A percentile compares a stretch with the other conserved stretches of the same genome.
phyloP scores from a whole-genome alignment of 208 protist species.

The Trypanosomatidae sp. region DNA sequence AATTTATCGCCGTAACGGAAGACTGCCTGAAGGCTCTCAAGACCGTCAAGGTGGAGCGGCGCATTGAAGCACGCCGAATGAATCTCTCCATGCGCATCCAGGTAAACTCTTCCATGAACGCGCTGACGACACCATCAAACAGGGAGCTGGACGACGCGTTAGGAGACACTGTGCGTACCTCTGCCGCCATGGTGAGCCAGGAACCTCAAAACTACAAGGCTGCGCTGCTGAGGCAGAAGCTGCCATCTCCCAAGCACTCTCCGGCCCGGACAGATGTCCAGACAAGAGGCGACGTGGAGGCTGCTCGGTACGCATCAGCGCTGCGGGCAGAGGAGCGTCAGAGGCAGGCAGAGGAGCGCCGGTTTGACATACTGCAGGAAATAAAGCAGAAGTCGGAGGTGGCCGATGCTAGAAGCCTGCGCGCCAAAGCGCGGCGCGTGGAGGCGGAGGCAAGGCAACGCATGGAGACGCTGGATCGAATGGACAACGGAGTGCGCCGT shows the following conservation, averaged over 20 bases:
- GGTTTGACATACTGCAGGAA: conserved; percentile 65
- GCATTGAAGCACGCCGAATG: conserved; percentile 44
- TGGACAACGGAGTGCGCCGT: conserved; percentile 63
- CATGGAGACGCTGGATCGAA: conserved; percentile 57
- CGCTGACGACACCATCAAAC: conserved; percentile 32
- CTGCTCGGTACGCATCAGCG: conserved; percentile 61
- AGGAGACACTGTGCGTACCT: conserved; percentile 7
- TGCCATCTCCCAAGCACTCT: conserved; percentile 48
- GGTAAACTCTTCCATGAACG: conserved; percentile 9
- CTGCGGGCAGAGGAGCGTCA: conserved; percentile 82
- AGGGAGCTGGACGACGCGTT: conserved; percentile 19
- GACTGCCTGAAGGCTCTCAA: conserved; percentile 61
- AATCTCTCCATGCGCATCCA: conserved; percentile 30
- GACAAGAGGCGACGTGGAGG: conserved; percentile 62
- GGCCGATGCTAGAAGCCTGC: conserved; percentile 44
- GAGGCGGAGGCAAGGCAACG: conserved; percentile 61
- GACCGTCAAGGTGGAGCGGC: conserved; percentile 61
- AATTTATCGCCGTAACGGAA: conserved; percentile 67
- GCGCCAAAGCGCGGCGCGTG: conserved; percentile 64
- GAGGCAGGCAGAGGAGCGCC: conserved; percentile 80
- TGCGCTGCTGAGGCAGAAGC: conserved; percentile 38
- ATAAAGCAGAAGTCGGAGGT: conserved; percentile 65
- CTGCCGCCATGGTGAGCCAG: background rate
- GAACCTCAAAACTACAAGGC: conserved; percentile 33
- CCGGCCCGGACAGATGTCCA: conserved; percentile 18